These are phyloP conservation scores for Eutypella sp. DNA, from an alignment of 2,329 filamentous ascomycete genomes.

Conservation along the genomic window DNA sequence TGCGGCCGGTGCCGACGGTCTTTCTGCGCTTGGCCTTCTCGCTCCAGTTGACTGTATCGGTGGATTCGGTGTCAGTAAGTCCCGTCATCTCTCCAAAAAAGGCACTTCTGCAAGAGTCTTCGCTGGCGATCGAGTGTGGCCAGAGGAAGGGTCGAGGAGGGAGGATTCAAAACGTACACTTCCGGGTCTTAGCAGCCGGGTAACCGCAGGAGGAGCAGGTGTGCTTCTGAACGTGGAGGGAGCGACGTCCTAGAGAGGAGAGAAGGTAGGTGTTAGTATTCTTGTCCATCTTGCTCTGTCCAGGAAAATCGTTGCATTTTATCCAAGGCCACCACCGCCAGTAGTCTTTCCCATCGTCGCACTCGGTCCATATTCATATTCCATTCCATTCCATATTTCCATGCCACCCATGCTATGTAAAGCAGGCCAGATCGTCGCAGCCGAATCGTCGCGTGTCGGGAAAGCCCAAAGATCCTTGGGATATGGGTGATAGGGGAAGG, in stretches of 20 bases:
- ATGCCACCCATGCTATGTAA: too few relatives aligned
- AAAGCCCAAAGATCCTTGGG: too few relatives aligned
- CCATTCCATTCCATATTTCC: too few relatives aligned
- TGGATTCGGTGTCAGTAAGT: conserved; percentile 8
- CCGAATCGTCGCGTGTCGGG: too few relatives aligned
- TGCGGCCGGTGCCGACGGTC: conserved; percentile 95
- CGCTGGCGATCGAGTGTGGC: too few relatives aligned
- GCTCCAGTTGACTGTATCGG: conserved; percentile 96
- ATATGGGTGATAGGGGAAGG: conserved; percentile 9
- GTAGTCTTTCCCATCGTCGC: too few relatives aligned
- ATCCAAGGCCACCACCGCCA: too few relatives aligned
- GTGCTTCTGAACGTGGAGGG: conserved; percentile 99
- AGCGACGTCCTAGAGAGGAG: conserved; percentile 69
- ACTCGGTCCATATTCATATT: too few relatives aligned
- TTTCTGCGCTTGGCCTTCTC: conserved; percentile 99
- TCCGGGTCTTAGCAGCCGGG: conserved; percentile 92
- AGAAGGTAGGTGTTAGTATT: conserved; percentile 2
- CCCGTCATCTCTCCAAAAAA: neutral
- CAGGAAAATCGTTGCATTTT: too few relatives aligned
- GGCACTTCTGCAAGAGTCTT: too few relatives aligned
- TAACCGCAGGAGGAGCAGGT: conserved; percentile 95
- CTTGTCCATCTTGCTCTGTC: too few relatives aligned
- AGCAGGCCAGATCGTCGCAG: conserved; percentile 1
- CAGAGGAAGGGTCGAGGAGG: conserved; percentile 2
- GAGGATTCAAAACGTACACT: conserved; percentile 69